Conservation (phyloP, 2,329 filamentous ascomycete genomes). For the Apiospora rasikravindrae region DNA sequence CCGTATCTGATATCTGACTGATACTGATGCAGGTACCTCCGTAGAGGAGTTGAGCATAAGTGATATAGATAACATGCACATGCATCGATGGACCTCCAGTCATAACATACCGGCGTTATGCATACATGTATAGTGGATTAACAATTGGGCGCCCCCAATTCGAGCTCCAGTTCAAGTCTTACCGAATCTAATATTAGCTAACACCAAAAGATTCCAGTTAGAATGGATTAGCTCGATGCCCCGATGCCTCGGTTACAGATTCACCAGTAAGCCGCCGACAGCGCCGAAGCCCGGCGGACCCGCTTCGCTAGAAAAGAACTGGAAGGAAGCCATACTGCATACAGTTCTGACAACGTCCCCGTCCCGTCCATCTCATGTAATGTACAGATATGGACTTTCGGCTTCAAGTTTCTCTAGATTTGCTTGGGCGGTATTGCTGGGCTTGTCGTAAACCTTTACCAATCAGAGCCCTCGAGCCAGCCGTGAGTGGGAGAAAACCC, state of each 20-base stretch:
- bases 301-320: background rate
- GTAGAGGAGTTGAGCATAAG: background rate
- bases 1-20: background rate
- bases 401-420: background rate
- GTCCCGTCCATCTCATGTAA: background rate
- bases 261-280: background rate
- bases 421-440: background rate
- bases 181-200: background rate
- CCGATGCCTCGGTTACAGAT: background rate
- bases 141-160: background rate
- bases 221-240: background rate
- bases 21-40: too few species aligned
- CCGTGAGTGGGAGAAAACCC: too few species aligned
- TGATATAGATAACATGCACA: background rate
- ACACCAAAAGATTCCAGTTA: too few species aligned
- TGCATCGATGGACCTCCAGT: background rate
- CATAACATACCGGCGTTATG: background rate
- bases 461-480: background rate
- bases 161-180: background rate
- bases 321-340: background rate
- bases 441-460: background rate
- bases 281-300: constrained; percentile 8
- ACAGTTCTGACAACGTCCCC: constrained; percentile 4
- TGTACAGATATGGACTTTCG: background rate
- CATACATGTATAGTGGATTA: background rate